Conservation (phyloP, 495 filamentous ascomycete genomes). For the Podospora australis region DNA sequence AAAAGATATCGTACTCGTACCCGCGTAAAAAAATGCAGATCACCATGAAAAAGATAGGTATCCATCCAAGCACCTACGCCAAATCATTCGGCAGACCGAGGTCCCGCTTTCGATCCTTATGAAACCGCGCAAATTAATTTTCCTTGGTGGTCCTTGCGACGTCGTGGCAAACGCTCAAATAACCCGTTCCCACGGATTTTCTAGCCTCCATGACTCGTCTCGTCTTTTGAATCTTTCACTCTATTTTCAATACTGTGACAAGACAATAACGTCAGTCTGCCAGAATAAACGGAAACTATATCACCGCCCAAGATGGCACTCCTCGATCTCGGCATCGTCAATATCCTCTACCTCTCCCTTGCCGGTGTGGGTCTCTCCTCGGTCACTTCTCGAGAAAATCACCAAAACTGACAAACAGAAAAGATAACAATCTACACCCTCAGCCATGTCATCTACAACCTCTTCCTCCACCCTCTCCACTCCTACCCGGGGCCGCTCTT, state of each 20-base stretch:
- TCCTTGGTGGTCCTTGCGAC: too few species aligned
- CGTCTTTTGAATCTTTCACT: too few species aligned
- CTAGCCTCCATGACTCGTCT: too few species aligned
- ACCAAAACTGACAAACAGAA: neutral
- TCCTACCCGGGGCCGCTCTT: conserved; percentile 44
- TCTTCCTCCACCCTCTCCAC: conserved; percentile 47
- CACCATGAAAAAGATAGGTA: too few species aligned
- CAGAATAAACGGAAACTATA: neutral
- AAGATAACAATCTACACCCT: conserved; percentile 9
- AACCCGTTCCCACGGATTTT: too few species aligned
- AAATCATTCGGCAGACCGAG: neutral
- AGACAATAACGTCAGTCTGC: too few species aligned
- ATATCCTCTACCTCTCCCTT: conserved; percentile 3
- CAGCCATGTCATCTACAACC: conserved; percentile 32
- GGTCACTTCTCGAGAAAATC: neutral
- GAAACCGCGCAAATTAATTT: too few species aligned
- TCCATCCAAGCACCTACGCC: neutral
- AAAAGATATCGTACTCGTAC: conserved; percentile 15
- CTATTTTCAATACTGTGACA: too few species aligned
- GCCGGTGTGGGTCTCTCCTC: neutral
- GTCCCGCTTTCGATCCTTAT: neutral
- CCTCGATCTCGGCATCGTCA: conserved; percentile 1
- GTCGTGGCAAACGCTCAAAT: too few species aligned
- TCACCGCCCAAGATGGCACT: conserved; percentile 13
- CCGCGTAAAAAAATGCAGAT: conserved; percentile 3